Evolutionary conservation across 345 rosid species (phyloP), one percentile per base, ranked within the genome.

Genomic region (Aquilaria malaccensis): DNA sequence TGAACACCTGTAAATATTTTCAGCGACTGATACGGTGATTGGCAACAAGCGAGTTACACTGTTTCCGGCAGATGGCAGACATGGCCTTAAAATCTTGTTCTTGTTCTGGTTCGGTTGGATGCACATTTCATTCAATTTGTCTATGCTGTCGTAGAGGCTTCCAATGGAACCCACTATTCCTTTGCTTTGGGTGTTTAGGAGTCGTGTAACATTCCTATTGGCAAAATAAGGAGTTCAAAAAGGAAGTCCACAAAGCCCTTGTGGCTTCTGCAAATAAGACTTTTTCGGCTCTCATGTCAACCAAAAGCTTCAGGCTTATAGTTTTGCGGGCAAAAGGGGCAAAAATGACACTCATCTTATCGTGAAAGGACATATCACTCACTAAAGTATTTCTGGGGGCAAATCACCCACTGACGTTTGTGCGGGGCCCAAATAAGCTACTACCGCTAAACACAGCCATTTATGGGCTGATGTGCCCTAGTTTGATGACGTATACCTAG

Each of bases 161-260:
- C 61, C 54, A 0, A 72, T 0, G 52, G 54, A 61, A 2, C 76
- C 74, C 4, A 33, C 61, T 45, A 33, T 65, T 1, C 22, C 22
- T 22, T 22, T 1, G 22, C 10, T 10, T 29, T 60, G 3, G 14
- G 56, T 11, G 1, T 7, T 30, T 0, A 75, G 14, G 15, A 70
- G 66, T 55, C 58, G 41, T 1, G 59, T 43, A 1, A 68, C 60
- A 60, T 29, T 9, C 72, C 67, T 7, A 78, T 9, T 1, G 76
- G 79, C 67, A 78, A 33, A 33, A 63, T 59, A 37, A 52, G 46
- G 2, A 70, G 3, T 52, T 63, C 56, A 3, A 70, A 45, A 3
- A 71, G 65, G 51, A 67, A 67, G 60, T 70, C 69, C 5, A 66
- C 66, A 0, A 66, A 50, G 3, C 58, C 60, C 22, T 74, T 59